Evolutionary conservation across 2,329 filamentous ascomycete species (phyloP).

Genomic region (Alternaria metachromatica): DNA sequence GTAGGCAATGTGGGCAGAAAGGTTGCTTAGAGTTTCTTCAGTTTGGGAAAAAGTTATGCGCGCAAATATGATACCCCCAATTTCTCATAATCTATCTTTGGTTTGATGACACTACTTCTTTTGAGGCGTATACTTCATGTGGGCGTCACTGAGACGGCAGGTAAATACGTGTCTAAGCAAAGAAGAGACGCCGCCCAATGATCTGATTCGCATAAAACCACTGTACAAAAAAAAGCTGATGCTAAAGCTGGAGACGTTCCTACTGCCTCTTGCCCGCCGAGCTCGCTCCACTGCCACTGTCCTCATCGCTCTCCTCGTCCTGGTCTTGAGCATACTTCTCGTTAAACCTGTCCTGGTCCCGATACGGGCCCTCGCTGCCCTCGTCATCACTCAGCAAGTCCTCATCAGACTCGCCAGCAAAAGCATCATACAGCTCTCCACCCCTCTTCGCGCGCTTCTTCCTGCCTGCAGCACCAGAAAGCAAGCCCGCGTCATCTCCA

Average conservation of each 20-base stretch:
- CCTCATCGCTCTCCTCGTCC: slow-evolving; percentile 29
- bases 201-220: slow-evolving; percentile 5
- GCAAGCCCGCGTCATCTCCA: slow-evolving; percentile 59
- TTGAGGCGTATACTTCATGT: neutral
- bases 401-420: slow-evolving; percentile 89
- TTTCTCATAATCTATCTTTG: neutral
- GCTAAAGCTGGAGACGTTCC: neutral
- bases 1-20: slow-evolving; percentile 96
- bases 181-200: slow-evolving; percentile 27
- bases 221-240: slow-evolving; percentile 1
- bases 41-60: neutral
- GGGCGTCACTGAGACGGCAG: neutral
- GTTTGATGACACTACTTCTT: neutral
- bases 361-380: slow-evolving; percentile 46
- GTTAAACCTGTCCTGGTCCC: slow-evolving; percentile 39
- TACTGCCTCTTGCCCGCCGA: slow-evolving; percentile 37
- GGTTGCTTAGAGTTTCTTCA: slow-evolving; percentile 62
- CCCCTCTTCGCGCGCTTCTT: slow-evolving; percentile 66
- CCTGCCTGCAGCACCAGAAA: slow-evolving; percentile 45
- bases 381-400: slow-evolving; percentile 61
- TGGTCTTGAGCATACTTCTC: slow-evolving; percentile 41
- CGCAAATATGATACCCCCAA: slow-evolving; percentile 25
- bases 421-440: slow-evolving; percentile 95
- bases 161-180: neutral
- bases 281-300: slow-evolving; percentile 27